Evolutionary conservation across 495 filamentous ascomycete genomes (phyloP).

Genomic region (Neurospora terricola): DNA sequence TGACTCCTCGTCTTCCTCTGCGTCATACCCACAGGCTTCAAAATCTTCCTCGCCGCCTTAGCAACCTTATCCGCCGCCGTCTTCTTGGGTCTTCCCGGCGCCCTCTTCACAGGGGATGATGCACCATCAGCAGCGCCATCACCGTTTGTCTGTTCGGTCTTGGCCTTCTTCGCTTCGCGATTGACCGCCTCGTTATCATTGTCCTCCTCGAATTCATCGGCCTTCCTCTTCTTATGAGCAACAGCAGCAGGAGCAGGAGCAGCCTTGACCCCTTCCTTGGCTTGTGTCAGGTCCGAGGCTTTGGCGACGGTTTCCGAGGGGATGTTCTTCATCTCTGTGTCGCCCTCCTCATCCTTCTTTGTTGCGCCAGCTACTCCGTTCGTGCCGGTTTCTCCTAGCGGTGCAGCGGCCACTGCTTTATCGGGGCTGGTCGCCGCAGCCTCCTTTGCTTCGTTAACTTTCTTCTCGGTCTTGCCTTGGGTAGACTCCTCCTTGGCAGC

Average conservation of each 20-base stretch:
- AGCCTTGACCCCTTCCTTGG: conserved; percentile 1
- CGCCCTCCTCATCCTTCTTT: conserved; percentile 4
- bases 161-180: conserved; percentile 25
- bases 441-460: conserved; percentile 1
- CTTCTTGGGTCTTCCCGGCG: neutral
- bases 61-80: neutral
- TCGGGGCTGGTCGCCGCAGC: neutral
- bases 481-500: conserved; percentile 2
- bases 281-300: neutral
- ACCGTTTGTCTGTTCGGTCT: conserved; percentile 18
- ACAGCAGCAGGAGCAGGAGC: conserved; percentile 5
- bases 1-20: conserved; percentile 36
- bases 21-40: conserved; percentile 25
- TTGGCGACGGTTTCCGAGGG: neutral
- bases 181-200: conserved; percentile 8
- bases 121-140: neutral
- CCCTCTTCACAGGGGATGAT: neutral
- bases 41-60: neutral
- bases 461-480: conserved; percentile 1
- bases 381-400: conserved; percentile 3
- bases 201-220: conserved; percentile 10
- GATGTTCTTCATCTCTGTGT: conserved; percentile 10
- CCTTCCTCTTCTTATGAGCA: conserved; percentile 6
- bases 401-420: neutral
- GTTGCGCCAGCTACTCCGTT: neutral